A percentile compares a stretch with the other conserved stretches of the same genome.
phyloP scores from a whole-genome alignment of 202 grass and related monocot species.

The Carex sylvatica region DNA sequence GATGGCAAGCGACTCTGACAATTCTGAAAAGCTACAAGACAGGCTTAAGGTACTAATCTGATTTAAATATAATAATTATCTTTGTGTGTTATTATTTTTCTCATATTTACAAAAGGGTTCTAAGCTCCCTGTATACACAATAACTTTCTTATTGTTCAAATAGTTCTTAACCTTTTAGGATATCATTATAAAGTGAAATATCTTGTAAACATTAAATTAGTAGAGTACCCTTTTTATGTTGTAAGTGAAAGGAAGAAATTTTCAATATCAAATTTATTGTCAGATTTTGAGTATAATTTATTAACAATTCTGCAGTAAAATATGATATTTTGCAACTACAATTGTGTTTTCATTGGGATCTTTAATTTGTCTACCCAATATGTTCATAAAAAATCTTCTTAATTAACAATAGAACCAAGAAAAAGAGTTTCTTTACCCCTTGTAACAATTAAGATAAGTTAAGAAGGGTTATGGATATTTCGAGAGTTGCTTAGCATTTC shows the following conservation, averaged over 20 bases:
- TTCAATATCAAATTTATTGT: background rate
- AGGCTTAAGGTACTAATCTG: constrained; percentile 61
- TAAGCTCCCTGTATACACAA: background rate
- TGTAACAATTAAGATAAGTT: background rate
- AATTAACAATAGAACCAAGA: background rate
- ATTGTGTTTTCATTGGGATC: background rate
- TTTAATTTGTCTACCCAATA: background rate
- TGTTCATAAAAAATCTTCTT: background rate
- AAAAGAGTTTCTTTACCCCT: background rate
- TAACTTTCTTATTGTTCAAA: background rate
- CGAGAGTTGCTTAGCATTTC: background rate
- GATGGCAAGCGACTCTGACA: constrained; percentile 55
- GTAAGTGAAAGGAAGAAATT: background rate
- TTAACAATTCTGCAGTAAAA: background rate
- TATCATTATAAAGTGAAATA: background rate
- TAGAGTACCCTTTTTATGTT: background rate
- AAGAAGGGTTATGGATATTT: background rate
- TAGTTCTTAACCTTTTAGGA: background rate
- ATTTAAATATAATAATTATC: background rate
- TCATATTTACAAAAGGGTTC: background rate
- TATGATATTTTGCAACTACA: background rate
- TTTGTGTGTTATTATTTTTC: background rate
- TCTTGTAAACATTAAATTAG: background rate
- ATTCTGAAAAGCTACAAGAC: constrained; percentile 85
- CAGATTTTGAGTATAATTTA: background rate